These are phyloP conservation scores for Beauveria scarabaeidicola DNA, from an alignment of 2,329 filamentous ascomycete species.

Conservation along the genomic window DNA sequence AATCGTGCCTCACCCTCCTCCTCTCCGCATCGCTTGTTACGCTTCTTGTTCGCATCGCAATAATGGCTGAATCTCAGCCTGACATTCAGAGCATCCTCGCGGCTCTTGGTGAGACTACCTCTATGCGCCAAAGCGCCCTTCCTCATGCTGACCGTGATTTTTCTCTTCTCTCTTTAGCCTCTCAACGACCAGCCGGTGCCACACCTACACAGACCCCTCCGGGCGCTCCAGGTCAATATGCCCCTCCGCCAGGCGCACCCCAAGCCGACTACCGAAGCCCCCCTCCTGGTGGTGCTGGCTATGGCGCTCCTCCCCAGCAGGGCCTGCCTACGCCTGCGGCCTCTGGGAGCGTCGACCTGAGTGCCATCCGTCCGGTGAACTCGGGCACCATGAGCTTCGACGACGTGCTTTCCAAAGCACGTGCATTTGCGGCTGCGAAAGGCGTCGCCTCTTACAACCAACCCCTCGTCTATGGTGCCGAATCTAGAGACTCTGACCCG, in stretches of 20 bases:
- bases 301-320: constrained; percentile 31
- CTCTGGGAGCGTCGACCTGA: constrained; percentile 72
- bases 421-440: constrained; percentile 72
- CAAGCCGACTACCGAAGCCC: constrained; percentile 27
- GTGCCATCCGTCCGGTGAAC: constrained; percentile 67
- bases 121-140: background rate
- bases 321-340: constrained; percentile 58
- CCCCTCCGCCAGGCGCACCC: constrained; percentile 29
- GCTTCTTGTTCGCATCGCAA: background rate
- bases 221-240: constrained; percentile 27
- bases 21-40: background rate
- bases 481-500: constrained; percentile 30
- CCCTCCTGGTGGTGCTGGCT: constrained; percentile 26
- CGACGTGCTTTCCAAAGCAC: constrained; percentile 77
- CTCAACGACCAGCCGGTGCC: constrained; percentile 34
- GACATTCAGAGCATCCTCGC: constrained; percentile 40
- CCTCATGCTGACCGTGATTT: constrained; percentile 6
- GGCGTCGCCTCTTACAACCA: constrained; percentile 58
- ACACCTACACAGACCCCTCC: constrained; percentile 36
- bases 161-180: constrained; percentile 27
- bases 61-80: constrained; percentile 25
- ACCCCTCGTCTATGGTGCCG: constrained; percentile 36
- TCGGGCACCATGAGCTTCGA: constrained; percentile 76
- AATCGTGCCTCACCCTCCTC: background rate
- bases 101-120: constrained; percentile 34